phyloP scores from a whole-genome alignment of 2,329 filamentous ascomycete species.

The Colletotrichum filicis region DNA sequence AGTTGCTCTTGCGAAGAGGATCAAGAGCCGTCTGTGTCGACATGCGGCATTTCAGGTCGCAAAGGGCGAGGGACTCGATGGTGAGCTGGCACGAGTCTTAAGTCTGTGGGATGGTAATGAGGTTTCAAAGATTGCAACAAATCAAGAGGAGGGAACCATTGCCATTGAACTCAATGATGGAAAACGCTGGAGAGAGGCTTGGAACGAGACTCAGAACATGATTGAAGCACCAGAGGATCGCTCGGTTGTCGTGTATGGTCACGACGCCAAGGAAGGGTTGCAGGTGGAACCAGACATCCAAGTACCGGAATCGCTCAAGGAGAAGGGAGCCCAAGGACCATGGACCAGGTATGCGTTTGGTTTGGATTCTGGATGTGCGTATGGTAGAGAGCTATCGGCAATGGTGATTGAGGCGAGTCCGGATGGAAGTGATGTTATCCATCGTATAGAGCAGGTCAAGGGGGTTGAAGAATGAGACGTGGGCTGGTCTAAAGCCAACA shows the following conservation, averaged over 20 bases:
- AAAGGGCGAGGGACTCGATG: background rate
- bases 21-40: background rate
- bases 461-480: background rate
- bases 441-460: background rate
- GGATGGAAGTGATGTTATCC: background rate
- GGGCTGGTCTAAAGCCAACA: background rate
- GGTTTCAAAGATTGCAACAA: background rate
- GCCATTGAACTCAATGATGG: background rate
- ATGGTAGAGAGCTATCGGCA: background rate
- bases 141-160: background rate
- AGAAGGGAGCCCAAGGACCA: background rate
- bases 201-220: background rate
- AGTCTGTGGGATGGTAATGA: background rate
- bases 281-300: background rate
- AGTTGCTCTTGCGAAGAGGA: background rate
- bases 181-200: background rate
- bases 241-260: background rate
- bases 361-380: background rate
- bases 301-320: background rate
- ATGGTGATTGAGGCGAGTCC: background rate
- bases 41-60: background rate
- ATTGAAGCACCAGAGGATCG: background rate
- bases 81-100: background rate
- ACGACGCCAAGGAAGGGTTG: background rate
- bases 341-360: background rate